Base-by-base conservation (phyloP, 768 basidiomycete species). In the Coprinellus micaceus region DNA sequence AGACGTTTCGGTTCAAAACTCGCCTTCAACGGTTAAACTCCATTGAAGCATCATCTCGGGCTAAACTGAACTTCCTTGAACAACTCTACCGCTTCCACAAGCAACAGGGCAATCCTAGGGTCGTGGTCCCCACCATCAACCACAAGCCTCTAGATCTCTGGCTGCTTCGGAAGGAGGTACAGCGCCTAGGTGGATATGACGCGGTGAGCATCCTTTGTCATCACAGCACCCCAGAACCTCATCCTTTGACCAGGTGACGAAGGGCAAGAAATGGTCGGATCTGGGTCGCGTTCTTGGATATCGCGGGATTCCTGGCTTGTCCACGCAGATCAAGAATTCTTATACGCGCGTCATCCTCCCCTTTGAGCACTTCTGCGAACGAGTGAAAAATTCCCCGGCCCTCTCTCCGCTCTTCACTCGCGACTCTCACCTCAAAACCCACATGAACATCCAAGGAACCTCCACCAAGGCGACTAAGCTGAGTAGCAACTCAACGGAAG, bases 31-130 rank as follows among this genome's bases (percentile, higher is more conserved):
- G 91, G 60, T 79, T 99, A 65, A 98, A 98, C 71, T 94, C 92
- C 60, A 93, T 99, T 61, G 96, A 98, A 74, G 97, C 97, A 15
- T 91, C 95, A 33, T 95, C 94, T 58, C 80, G 97, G 63, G 96
- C 97, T 50, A 97, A 95, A 73, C 75, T 98, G 70, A 98, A 97
- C 77, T 98, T 97, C 73, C 74, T 98, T 62, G 96, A 98, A 70
- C 94, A 97, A 72, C 82, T 99, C 48, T 95, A 95, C 72, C 89
- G 92, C 63, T 99, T 89, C 71, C 97, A 98, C 74, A 88, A 91
- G 64, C 95, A 98, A 70, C 94, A 95, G 74, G 93, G 93, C 47
- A 93, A 94, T 69, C 79, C 85, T 58, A 85, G 90, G 61, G 87
- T 98, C 24, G 86, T 86, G n/a, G 88, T 98, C 30, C 97, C 97